Base-by-base conservation (phyloP, 208 protist genomes). In the Crithidia acanthocephali region DNA sequence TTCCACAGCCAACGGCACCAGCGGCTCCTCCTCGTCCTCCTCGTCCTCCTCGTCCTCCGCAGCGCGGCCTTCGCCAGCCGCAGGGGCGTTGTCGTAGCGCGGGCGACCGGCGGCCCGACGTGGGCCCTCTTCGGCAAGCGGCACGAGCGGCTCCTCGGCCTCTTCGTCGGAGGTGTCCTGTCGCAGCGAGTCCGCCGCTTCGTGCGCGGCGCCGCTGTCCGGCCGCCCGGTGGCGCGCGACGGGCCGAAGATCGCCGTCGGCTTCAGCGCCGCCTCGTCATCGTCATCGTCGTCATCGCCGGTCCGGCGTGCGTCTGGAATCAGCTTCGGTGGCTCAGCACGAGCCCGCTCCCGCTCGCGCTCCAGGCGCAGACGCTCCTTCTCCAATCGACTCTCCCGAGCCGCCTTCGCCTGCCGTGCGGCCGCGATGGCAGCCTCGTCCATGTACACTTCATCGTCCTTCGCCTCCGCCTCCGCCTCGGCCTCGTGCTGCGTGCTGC, bases 261-360 rank as follows among this genome's bases (percentile, higher is more conserved):
- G 44, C 27, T 52, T 55, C 28, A 64, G 55, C 6, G 62, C 30
- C 23, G 60, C 57, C 65, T 71, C 72, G 1, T 66, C 42, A 33
- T 71, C 72, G 13, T 72, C 64, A 13, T 72, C 72, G 2, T 71
- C 56, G 6, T 72, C 57, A 42, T 40, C 64, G 30, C 32, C 45
- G 45, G 45, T 23, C 10, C 42, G 10, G 60, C 53, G 8, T 22
- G 16, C 22, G 28, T 51, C 47, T 48, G 44, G 42, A 25, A 50
- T 50, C 50, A 44, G 25, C 33, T 32, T 44, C 47, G 28, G 60
- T 50, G 59, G 25, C 47, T 4, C 32, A 40, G 59, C 45, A 23
- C 18, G 30, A 60, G 53, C 32, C 20, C 60, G 45, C 64, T 50
- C 40, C 23, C 20, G 0, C 32, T 37, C 40, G 9, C 20, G 1